A percentile compares a stretch with the other conserved stretches of the same genome.
phyloP scores from a whole-genome alignment of 2,329 filamentous ascomycete species.

The Talaromyces verruculosus region DNA sequence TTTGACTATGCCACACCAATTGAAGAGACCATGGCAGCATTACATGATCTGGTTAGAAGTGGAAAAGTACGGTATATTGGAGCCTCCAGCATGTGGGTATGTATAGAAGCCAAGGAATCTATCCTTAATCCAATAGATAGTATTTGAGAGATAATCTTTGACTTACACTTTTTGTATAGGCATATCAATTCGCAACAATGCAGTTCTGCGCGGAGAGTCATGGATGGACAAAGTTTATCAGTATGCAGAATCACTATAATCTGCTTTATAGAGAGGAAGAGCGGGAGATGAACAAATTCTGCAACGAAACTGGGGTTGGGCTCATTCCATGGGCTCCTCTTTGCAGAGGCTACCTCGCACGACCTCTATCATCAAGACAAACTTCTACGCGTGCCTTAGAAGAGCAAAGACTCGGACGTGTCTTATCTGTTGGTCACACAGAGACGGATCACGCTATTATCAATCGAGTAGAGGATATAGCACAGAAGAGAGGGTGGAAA shows the following conservation, averaged over 20 bases:
- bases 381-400: background rate
- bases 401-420: background rate
- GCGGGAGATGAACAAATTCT: constrained; percentile 54
- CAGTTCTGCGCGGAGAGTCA: too few relatives aligned
- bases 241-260: constrained; percentile 46
- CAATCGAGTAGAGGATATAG: constrained; percentile 48
- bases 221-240: too few relatives aligned
- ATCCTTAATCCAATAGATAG: too few relatives aligned
- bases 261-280: constrained; percentile 62
- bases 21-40: constrained; percentile 54
- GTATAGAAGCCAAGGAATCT: too few relatives aligned
- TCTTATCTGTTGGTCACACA: background rate
- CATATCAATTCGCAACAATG: background rate
- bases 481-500: constrained; percentile 44
- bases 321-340: constrained; percentile 35
- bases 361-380: constrained; percentile 19
- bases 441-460: constrained; percentile 37
- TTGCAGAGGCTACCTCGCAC: constrained; percentile 28
- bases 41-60: constrained; percentile 48
- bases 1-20: constrained; percentile 50
- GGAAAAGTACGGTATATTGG: constrained; percentile 46
- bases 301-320: constrained; percentile 49
- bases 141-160: too few relatives aligned
- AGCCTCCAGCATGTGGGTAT: constrained; percentile 34
- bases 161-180: background rate